Conservation (phyloP, 2,329 filamentous ascomycete species). For the Fusarium sp. region DNA sequence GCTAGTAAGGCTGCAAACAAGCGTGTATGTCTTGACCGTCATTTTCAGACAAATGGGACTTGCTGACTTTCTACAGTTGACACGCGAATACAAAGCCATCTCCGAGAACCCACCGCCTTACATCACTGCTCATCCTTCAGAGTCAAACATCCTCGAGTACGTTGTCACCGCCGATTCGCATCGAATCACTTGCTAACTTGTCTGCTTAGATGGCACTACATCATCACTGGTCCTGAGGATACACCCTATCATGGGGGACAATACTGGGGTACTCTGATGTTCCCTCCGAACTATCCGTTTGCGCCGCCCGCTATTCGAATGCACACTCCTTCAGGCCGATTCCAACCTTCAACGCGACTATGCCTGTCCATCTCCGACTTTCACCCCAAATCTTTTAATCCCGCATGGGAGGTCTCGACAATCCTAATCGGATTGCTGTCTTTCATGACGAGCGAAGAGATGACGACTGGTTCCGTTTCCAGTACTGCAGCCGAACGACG, state of each 20-base stretch:
- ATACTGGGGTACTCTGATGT: constrained; percentile 97
- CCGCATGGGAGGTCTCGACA: constrained; percentile 97
- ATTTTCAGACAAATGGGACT: neutral
- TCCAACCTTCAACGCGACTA: constrained; percentile 90
- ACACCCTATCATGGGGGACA: constrained; percentile 96
- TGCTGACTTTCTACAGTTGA: constrained; percentile 59
- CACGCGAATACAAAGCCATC: constrained; percentile 72
- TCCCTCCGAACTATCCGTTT: constrained; percentile 96
- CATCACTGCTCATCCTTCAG: constrained; percentile 89
- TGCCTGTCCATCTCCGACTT: constrained; percentile 98
- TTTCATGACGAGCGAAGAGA: constrained; percentile 99
- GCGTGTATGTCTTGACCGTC: constrained; percentile 63
- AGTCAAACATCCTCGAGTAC: constrained; percentile 90
- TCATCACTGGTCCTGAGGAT: constrained; percentile 92
- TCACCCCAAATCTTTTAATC: constrained; percentile 98
- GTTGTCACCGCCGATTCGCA: constrained; percentile 41
- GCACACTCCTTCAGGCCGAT: constrained; percentile 97
- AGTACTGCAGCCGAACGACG: constrained; percentile 82
- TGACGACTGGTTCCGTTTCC: constrained; percentile 92
- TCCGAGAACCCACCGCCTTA: constrained; percentile 85
- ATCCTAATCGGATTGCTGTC: constrained; percentile 94
- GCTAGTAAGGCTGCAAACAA: constrained; percentile 80
- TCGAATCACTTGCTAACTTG: constrained; percentile 18
- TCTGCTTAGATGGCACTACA: constrained; percentile 83
- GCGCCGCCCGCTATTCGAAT: constrained; percentile 97